Evolutionary conservation across 1,284 basidiomycete genomes (phyloP), one percentile per base, ranked within the genome.

Genomic region (Neonothopanus nambi): DNA sequence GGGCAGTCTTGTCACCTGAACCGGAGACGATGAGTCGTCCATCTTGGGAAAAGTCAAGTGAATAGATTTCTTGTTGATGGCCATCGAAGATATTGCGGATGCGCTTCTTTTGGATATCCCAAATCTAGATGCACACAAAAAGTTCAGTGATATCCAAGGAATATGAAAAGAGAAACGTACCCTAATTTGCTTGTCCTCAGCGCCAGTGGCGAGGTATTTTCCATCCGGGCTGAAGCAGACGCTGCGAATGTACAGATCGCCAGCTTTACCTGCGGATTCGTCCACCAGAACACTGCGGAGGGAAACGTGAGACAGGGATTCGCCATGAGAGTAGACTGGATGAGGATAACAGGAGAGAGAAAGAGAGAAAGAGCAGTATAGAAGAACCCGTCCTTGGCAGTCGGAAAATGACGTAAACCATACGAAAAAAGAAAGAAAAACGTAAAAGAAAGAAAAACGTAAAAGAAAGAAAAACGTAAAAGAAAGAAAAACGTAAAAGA

Each of bases 61-160:
- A 91, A 70, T 95, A 96, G 61, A 96, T 93, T 70, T 94, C 93
- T 65, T 92, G 89, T 66, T 87, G 84, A 71, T 96, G 94, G 1
- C 93, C 94, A 47, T 87, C 82, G 59, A 95, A 89, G 18, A 90
- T 76, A 55, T 81, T 84, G 55, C 82, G 77, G 61, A 93, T 87
- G 43, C 81, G 79, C 63, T 84, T 84, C 65, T 84, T 84, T 24
- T 77, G 76, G 59, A 95, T 89, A 65, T 95, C 91, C 93, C 93
- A 96, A 63, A 91, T 90, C 91, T 89, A 56, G n/a, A 28, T 39
- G 24, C 36, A 55, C 41, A 35, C 49, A 47, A 33, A 18, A 43
- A 39, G 30, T 23, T 28, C 33, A 13, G 39, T 54, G n/a, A n/a
- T n/a, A 56, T 42, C 28, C 21, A 28, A 20, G 39, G 13, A n/a